phyloP scores from a whole-genome alignment of 2,329 filamentous ascomycete genomes.

The Colletotrichum musicola region DNA sequence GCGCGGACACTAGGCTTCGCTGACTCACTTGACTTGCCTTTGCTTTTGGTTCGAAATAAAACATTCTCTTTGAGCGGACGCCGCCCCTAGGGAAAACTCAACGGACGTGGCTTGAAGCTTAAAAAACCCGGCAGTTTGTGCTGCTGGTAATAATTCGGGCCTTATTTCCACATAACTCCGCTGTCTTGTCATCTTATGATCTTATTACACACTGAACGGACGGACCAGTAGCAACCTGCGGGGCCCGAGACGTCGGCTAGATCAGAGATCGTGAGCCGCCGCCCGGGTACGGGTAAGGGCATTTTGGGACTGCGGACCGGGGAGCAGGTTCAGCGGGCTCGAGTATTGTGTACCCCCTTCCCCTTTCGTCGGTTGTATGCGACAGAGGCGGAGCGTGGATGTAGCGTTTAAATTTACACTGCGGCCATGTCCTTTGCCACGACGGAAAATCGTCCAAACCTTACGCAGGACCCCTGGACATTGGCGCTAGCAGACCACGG shows the following conservation, averaged over 20 bases:
- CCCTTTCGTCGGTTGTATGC: not conserved
- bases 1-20: too few relatives aligned
- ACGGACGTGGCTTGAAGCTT: constrained; percentile 19
- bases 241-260: constrained; percentile 35
- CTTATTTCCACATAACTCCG: not conserved
- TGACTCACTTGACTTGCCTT: not conserved
- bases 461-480: constrained; percentile 1
- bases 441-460: constrained; percentile 16
- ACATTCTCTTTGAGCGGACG: constrained; percentile 1
- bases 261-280: constrained; percentile 39
- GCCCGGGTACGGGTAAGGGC: constrained; percentile 13
- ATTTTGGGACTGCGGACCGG: not conserved
- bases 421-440: not conserved
- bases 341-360: not conserved
- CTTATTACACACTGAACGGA: constrained; percentile 14
- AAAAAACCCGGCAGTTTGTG: not conserved
- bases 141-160: not conserved
- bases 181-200: not conserved
- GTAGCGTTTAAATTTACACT: not conserved
- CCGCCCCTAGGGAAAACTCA: not conserved
- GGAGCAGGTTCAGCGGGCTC: not conserved
- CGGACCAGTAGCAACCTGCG: constrained; percentile 26
- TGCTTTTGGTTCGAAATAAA: not conserved
- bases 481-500: constrained; percentile 11
- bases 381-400: not conserved